Evolutionary conservation across 2,329 filamentous ascomycete species (phyloP), one percentile per base, ranked within the genome.

Genomic region (Talaromyces marneffei): DNA sequence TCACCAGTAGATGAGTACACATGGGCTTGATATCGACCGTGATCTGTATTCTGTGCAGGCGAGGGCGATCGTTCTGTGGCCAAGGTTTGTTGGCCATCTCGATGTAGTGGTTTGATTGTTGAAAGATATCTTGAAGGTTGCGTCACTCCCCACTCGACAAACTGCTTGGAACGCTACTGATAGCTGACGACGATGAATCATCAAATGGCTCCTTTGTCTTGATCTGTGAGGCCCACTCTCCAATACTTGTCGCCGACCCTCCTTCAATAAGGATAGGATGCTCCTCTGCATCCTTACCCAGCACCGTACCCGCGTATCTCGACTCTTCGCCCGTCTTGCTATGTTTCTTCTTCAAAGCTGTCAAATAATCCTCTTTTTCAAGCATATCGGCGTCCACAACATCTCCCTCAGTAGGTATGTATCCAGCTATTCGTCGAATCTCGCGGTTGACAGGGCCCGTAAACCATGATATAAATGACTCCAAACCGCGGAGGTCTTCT

Each of bases 281-380:
- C 61, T 87, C 83, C 66, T 96, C 91, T 54, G 83, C 83, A 48
- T 82, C 80, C 66, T 87, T 87, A 3, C 93, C 93, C 10, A 97
- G 80, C 0, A 94, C 83, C 0, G 93, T 96, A 31, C 91, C 91
- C 66, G 88, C 85, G 73, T 91, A 96, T 69, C 93, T 88, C 9
- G 88, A 87, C 70, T 96, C 92, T 69, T 95, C 91, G 64, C 89
- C 90, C 0, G 89, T 90, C 68, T 94, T 95, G 77, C 88, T 92
- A 74, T 96, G 90, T 71, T 95, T 96, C 77, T 92, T 94, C 76
- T 96, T 97, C 44, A 97, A 79, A 4, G 87, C 89, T 61, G 83
- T 85, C 18, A 92, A 71, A 70, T 89, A 92, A 72, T 92, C 88
- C 23, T 85, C 86, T 62, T 84, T 85, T 59, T 85, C 84, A 78